phyloP scores from a whole-genome alignment of 257 asterid species.

The Penstemon barbatus region DNA sequence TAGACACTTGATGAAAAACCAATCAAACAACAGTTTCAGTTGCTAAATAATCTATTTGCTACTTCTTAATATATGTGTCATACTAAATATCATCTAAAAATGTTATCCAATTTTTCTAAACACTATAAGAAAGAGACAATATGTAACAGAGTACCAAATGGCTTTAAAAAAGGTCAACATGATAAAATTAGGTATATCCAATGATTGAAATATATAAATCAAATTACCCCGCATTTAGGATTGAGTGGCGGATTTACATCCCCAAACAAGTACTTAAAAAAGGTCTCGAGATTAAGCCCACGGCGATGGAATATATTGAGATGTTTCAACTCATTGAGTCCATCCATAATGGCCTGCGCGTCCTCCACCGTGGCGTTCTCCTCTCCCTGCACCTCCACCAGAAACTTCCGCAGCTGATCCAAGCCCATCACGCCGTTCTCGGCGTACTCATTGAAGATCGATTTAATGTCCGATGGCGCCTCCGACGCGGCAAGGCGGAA shows the following conservation, averaged over 20 bases:
- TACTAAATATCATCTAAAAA: no score
- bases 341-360: constrained; percentile 46
- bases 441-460: constrained; percentile 39
- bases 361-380: constrained; percentile 45
- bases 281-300: constrained; percentile 45
- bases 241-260: constrained; percentile 46
- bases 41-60: no score
- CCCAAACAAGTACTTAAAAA: constrained; percentile 52
- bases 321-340: constrained; percentile 25
- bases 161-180: no score
- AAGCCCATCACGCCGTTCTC: constrained; percentile 47
- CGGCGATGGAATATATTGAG: constrained; percentile 43
- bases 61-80: no score
- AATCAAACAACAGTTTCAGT: no score
- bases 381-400: constrained; percentile 49
- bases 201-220: no score
- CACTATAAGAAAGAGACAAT: no score
- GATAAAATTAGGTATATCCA: no score
- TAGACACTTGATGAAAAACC: no score
- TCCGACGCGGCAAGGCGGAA: constrained; percentile 50
- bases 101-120: no score
- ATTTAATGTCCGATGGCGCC: constrained; percentile 52
- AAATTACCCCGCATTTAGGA: constrained; percentile 44
- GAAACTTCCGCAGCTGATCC: constrained; percentile 44
- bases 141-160: no score